Evolutionary conservation across 2,329 filamentous ascomycete genomes (phyloP), one percentile per base, ranked within the genome.

Genomic region (Calonectria pseudoreteaudii): DNA sequence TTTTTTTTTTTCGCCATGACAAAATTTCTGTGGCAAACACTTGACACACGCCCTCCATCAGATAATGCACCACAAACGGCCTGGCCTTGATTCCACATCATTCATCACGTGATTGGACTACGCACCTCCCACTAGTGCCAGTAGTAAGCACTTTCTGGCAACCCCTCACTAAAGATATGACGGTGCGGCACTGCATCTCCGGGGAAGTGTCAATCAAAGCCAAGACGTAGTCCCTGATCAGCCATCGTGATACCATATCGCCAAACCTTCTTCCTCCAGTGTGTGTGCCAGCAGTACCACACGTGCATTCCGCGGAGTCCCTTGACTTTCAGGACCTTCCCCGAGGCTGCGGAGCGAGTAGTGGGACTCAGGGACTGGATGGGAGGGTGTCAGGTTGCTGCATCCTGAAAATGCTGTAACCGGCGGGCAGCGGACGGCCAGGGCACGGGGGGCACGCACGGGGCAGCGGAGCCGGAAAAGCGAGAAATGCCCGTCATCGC

Each of bases 331-430:
- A 23, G 23, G 20, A 8, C 13, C n/a, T n/a, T 26, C 41, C 36
- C 47, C 52, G 53, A 58, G 66, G 49, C 58, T 66, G 58, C 70
- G 66, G 70, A 68, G 70, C 56, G 60, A 62, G 56, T 49, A 64
- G 70, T 64, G 62, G 70, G 65, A 53, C 70, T 49, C 47, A 30
- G 41, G 53, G 34, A 49, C 36, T 49, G 26, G 30, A 34, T 23
- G 30, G 26, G n/a, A n/a, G n/a, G n/a, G n/a, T n/a, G 44, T 47
- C 44, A n/a, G 30, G 50, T 44, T 68, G 50, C 34, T 66, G 50
- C 66, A 58, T 18, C 13, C 66, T 44, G 49, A 68, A 72, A 60
- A 60, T 47, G n/a, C n/a, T n/a, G n/a, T n/a, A n/a, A 53, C 69
- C 64, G 68, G 52, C 64, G 64, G 65, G 65, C 47, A 68, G 44